Conservation (phyloP, 2,329 filamentous ascomycete species). For the Alternaria conjuncta region DNA sequence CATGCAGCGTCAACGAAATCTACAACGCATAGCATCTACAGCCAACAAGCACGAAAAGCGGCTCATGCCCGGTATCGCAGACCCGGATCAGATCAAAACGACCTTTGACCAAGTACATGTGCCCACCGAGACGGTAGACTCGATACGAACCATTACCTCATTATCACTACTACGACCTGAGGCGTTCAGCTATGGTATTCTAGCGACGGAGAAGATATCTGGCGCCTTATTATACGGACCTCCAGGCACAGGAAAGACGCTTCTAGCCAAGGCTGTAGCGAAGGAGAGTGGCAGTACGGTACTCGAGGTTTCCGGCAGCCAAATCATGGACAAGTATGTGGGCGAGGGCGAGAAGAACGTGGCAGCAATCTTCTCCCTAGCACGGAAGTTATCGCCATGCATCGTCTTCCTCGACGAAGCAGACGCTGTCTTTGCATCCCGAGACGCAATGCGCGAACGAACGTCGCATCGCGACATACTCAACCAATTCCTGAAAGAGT, state of each 20-base stretch:
- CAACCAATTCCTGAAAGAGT: conserved; percentile 95
- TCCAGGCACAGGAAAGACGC: conserved; percentile 72
- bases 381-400: conserved; percentile 88
- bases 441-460: conserved; percentile 69
- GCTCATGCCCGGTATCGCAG: conserved; percentile 80
- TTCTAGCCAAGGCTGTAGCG: conserved; percentile 69
- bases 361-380: conserved; percentile 86
- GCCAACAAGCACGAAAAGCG: conserved; percentile 80
- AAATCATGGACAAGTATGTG: conserved; percentile 95
- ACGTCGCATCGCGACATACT: conserved; percentile 85
- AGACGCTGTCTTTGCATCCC: conserved; percentile 85
- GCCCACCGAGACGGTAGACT: conserved; percentile 80
- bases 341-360: conserved; percentile 96
- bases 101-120: conserved; percentile 90
- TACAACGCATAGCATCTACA: conserved; percentile 48
- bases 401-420: conserved; percentile 98
- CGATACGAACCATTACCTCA: conserved; percentile 86
- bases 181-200: conserved; percentile 93
- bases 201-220: conserved; percentile 88
- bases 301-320: conserved; percentile 86
- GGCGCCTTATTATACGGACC: conserved; percentile 88
- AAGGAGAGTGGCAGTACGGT: conserved; percentile 71
- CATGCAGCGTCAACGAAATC: conserved; percentile 58
- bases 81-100: conserved; percentile 80
- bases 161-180: conserved; percentile 87